A percentile compares a stretch with the other conserved stretches of the same genome.
phyloP scores from a whole-genome alignment of 495 filamentous ascomycete species.

The Clohesyomyces aquaticus region DNA sequence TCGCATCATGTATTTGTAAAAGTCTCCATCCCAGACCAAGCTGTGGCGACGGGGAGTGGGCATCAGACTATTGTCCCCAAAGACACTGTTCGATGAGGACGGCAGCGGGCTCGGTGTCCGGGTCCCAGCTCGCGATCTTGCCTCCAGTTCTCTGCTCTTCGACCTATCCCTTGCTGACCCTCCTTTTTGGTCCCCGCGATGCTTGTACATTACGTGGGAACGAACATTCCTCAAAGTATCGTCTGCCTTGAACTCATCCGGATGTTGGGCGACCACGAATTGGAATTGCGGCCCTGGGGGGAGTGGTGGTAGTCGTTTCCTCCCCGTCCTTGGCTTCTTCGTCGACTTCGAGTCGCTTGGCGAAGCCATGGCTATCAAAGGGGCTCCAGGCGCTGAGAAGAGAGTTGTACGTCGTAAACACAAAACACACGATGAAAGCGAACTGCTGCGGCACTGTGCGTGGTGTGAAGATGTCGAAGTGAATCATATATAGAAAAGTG shows the following conservation, averaged over 20 bases:
- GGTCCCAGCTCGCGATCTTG: background rate
- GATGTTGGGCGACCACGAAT: constrained; percentile 36
- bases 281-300: constrained; percentile 30
- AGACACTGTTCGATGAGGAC: constrained; percentile 9
- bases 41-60: constrained; percentile 18
- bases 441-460: background rate
- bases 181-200: constrained; percentile 31
- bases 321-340: constrained; percentile 32
- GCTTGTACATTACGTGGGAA: constrained; percentile 41
- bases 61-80: constrained; percentile 16
- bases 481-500: constrained; percentile 5
- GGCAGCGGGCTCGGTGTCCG: constrained; percentile 32
- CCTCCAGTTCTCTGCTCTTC: constrained; percentile 14
- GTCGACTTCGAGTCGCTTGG: constrained; percentile 20
- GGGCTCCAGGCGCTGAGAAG: background rate
- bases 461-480: background rate
- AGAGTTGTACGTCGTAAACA: background rate
- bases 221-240: constrained; percentile 35
- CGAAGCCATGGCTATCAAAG: constrained; percentile 13
- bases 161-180: constrained; percentile 16
- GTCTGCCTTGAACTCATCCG: constrained; percentile 35
- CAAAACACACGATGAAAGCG: background rate
- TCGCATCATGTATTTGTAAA: constrained; percentile 27
- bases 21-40: constrained; percentile 27
- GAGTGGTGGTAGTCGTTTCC: constrained; percentile 34